A percentile compares a stretch with the other conserved stretches of the same genome.
Conservation (phyloP, 2,329 filamentous ascomycete species). For the Sordariomycetes sp. region DNA sequence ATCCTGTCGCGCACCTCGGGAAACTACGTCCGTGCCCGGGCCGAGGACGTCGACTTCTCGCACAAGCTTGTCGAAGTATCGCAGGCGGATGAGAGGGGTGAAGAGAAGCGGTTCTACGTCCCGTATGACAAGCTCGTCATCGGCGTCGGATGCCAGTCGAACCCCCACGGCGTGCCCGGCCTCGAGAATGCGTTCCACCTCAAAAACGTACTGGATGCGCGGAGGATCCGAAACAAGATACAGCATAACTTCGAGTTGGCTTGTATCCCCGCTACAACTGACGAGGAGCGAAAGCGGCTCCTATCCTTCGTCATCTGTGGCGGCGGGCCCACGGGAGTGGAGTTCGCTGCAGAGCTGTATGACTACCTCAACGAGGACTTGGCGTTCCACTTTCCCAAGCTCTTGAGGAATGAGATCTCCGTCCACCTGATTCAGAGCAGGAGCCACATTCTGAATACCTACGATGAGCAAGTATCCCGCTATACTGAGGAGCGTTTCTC, state of each 20-base stretch:
- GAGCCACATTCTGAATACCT: slow-evolving; percentile 92
- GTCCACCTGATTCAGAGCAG: slow-evolving; percentile 94
- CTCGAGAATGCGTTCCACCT: slow-evolving; percentile 89
- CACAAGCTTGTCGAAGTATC: slow-evolving; percentile 82
- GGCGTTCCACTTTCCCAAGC: slow-evolving; percentile 66
- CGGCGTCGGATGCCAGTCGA: slow-evolving; percentile 82
- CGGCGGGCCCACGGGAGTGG: slow-evolving; percentile 89
- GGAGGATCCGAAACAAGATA: slow-evolving; percentile 76
- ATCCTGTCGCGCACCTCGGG: slow-evolving; percentile 68
- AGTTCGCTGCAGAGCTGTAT: slow-evolving; percentile 92
- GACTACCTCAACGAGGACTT: slow-evolving; percentile 95
- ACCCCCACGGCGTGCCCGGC: slow-evolving; percentile 90
- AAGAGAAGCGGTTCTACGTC: slow-evolving; percentile 76
- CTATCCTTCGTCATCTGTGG: slow-evolving; percentile 95
- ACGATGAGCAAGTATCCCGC: slow-evolving; percentile 84
- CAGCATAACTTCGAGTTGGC: slow-evolving; percentile 82
- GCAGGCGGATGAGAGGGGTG: slow-evolving; percentile 55
- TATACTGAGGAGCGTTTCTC: slow-evolving; percentile 87
- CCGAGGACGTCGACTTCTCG: slow-evolving; percentile 83
- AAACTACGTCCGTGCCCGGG: slow-evolving; percentile 79
- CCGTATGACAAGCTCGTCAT: slow-evolving; percentile 96
- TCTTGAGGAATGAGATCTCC: slow-evolving; percentile 94
- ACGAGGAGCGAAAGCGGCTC: slow-evolving; percentile 75
- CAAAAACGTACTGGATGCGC: slow-evolving; percentile 88
- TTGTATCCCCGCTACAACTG: slow-evolving; percentile 81